Conservation (phyloP, 2,329 filamentous ascomycete species). For the Colletotrichum truncatum region DNA sequence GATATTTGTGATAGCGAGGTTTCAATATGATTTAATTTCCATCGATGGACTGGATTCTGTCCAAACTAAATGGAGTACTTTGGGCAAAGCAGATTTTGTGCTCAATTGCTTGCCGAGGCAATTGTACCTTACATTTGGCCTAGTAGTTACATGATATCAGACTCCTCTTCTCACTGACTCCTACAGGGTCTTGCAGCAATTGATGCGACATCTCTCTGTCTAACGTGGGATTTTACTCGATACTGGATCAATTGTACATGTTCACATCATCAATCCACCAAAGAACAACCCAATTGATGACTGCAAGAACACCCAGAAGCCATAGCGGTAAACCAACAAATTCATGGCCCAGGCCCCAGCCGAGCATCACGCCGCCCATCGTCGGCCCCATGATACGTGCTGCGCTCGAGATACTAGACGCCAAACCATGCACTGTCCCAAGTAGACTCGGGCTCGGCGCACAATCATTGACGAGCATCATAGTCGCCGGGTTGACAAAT, state of each 20-base stretch:
- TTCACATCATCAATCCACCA: constrained; percentile 19
- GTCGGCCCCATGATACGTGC: constrained; percentile 36
- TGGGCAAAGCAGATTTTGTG: too few species aligned
- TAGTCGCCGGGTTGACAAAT: constrained; percentile 36
- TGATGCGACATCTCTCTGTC: too few species aligned
- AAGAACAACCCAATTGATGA: constrained; percentile 21
- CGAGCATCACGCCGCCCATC: constrained; percentile 33
- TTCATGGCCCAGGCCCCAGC: constrained; percentile 36
- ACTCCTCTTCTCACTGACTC: too few species aligned
- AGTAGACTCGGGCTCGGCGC: constrained; percentile 34
- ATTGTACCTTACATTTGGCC: too few species aligned
- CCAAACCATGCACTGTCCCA: constrained; percentile 37
- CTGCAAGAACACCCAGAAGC: constrained; percentile 14
- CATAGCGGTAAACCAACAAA: constrained; percentile 35
- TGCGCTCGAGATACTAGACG: constrained; percentile 35
- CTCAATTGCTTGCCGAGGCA: too few species aligned
- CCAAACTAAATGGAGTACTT: too few species aligned
- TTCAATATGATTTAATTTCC: too few species aligned
- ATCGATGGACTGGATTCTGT: too few species aligned
- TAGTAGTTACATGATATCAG: too few species aligned
- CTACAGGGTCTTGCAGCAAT: too few species aligned
- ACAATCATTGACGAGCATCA: constrained; percentile 37
- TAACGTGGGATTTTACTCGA: too few species aligned
- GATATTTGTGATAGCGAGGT: too few species aligned
- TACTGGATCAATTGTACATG: constrained; percentile 1